Evolutionary conservation across 768 basidiomycete genomes (phyloP).

Genomic region (Collybia sp.): DNA sequence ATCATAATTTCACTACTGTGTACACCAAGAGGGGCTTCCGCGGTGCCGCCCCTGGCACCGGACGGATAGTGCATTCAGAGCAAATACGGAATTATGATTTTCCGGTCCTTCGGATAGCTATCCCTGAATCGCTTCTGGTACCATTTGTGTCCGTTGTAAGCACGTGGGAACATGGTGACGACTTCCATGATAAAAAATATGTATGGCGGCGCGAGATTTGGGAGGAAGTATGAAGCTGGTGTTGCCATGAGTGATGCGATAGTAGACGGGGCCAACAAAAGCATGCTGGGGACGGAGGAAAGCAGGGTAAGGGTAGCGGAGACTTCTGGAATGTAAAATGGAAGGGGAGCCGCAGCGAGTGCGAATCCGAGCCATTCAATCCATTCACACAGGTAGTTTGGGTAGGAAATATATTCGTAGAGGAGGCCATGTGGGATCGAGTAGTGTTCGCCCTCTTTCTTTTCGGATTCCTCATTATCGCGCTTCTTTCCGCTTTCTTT

Average conservation of each 20-base stretch:
- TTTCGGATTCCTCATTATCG: constrained; percentile 3
- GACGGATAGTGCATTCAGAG: constrained; percentile 28
- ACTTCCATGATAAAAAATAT: constrained; percentile 76
- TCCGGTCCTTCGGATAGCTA: constrained; percentile 73
- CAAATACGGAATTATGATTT: constrained; percentile 75
- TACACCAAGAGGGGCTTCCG: no score
- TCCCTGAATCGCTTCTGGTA: constrained; percentile 73
- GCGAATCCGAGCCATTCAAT: constrained; percentile 90
- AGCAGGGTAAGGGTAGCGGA: constrained; percentile 14
- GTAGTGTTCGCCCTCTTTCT: constrained; percentile 44
- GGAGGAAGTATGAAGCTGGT: constrained; percentile 29
- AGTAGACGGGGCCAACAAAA: constrained; percentile 9
- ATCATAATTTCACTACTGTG: no score
- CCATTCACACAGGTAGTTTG: constrained; percentile 96
- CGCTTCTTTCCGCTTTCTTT: constrained; percentile 28
- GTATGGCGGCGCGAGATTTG: constrained; percentile 65
- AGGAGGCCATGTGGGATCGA: constrained; percentile 78
- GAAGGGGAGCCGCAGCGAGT: constrained; percentile 60
- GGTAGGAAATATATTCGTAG: constrained; percentile 79
- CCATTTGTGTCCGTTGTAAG: constrained; percentile 81
- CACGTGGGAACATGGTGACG: constrained; percentile 75
- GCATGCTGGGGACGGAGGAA: constrained; percentile 5
- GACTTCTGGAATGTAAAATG: constrained; percentile 16
- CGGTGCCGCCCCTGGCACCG: no score
- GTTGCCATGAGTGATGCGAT: constrained; percentile 17